A percentile compares a stretch with the other conserved stretches of the same genome.
phyloP scores from a whole-genome alignment of 2,329 filamentous ascomycete species.

The Mycocentrospora acerina region DNA sequence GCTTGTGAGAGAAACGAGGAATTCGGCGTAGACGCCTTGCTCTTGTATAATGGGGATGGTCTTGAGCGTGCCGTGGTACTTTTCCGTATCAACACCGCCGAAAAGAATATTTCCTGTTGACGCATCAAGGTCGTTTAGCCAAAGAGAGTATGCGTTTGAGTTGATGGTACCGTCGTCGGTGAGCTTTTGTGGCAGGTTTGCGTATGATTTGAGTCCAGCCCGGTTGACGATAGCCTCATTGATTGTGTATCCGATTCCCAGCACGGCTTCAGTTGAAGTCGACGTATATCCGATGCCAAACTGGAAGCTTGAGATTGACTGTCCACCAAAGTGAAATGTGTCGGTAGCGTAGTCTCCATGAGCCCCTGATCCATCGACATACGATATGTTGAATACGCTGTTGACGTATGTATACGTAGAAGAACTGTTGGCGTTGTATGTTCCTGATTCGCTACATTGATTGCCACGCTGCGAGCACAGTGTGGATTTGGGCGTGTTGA shows the following conservation, averaged over 20 bases:
- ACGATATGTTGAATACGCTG: slow-evolving; percentile 81
- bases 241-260: slow-evolving; percentile 78
- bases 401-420: slow-evolving; percentile 75
- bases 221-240: slow-evolving; percentile 76
- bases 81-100: slow-evolving; percentile 76
- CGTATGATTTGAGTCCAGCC: slow-evolving; percentile 52
- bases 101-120: slow-evolving; percentile 73
- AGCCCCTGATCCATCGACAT: slow-evolving; percentile 78
- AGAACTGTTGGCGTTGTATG: slow-evolving; percentile 69
- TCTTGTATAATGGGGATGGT: slow-evolving; percentile 61
- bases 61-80: slow-evolving; percentile 66
- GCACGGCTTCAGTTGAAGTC: slow-evolving; percentile 65
- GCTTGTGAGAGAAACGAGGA: slow-evolving; percentile 54
- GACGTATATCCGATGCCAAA: slow-evolving; percentile 73
- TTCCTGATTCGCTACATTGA: slow-evolving; percentile 63
- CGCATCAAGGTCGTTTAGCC: slow-evolving; percentile 60
- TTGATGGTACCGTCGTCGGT: slow-evolving; percentile 62
- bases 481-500: slow-evolving; percentile 63
- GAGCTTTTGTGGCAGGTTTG: slow-evolving; percentile 67
- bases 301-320: slow-evolving; percentile 60
- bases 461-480: slow-evolving; percentile 56
- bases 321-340: slow-evolving; percentile 61
- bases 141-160: slow-evolving; percentile 68
- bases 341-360: slow-evolving; percentile 80
- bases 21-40: slow-evolving; percentile 53